Evolutionary conservation across 2,329 filamentous ascomycete species (phyloP).

Genomic region (Penicillium sp.): DNA sequence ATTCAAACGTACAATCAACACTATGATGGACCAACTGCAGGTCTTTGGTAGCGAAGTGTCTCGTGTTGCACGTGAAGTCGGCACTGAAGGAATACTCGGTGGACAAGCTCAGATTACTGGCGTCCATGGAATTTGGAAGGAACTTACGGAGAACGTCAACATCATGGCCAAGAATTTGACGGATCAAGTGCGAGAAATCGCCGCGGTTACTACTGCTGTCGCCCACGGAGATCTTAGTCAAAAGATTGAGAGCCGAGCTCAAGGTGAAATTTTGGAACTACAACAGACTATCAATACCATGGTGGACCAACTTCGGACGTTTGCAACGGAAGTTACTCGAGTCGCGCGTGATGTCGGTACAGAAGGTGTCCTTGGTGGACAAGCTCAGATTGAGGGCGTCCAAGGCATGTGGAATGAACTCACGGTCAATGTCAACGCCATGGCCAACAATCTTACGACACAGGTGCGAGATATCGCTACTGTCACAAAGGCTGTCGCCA

Average conservation of each 20-base stretch:
- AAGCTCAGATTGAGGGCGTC: constrained; percentile 77
- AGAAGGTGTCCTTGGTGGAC: constrained; percentile 75
- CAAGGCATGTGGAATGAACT: constrained; percentile 87
- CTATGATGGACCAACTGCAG: constrained; percentile 97
- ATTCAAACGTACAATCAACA: constrained; percentile 97
- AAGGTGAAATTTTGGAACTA: constrained; percentile 76
- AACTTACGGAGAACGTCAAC: constrained; percentile 86
- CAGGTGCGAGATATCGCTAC: constrained; percentile 92
- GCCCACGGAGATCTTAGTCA: constrained; percentile 78
- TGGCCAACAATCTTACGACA: constrained; percentile 82
- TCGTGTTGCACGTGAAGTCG: constrained; percentile 88
- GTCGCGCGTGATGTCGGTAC: constrained; percentile 81
- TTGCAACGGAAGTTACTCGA: constrained; percentile 77
- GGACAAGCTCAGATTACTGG: constrained; percentile 91
- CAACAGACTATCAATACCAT: constrained; percentile 87
- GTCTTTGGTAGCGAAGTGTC: constrained; percentile 97
- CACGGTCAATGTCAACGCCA: constrained; percentile 81
- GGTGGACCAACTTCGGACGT: constrained; percentile 79
- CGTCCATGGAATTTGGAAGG: constrained; percentile 96
- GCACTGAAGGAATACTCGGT: constrained; percentile 88
- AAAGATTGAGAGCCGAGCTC: constrained; percentile 76
- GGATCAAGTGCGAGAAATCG: constrained; percentile 80
- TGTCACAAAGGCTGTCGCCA: constrained; percentile 65
- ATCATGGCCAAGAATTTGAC: constrained; percentile 81
- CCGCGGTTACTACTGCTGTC: constrained; percentile 77